Evolutionary conservation across 169 alveolate species (phyloP), one percentile per base, ranked within the genome.

Genomic region (Toxoplasma gondii): DNA sequence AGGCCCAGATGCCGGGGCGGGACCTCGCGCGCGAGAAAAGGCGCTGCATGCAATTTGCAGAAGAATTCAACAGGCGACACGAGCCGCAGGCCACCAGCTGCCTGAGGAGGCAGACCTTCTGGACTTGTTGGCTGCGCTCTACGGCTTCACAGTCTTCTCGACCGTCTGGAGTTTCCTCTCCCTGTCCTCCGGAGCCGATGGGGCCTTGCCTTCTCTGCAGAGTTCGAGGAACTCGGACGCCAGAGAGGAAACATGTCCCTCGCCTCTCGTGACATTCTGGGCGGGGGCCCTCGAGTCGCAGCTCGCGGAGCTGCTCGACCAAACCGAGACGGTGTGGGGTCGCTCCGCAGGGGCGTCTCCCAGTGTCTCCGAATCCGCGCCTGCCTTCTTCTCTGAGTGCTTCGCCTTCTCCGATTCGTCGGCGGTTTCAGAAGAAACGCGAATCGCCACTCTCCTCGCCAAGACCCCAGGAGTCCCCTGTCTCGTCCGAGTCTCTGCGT

Each of bases 111-210:
- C 90, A 31, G 90, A 82, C 41, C 17, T 82, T 44, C 38, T 44
- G 39, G 90, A 38, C 38, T 7, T 82, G 90, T 38, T 82, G 67
- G 53, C 90, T 12, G 53, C 90, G 64, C 90, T 82, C 44, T 64
- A 82, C 64, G n/a, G 90, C 64, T 16, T 82, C 24, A 36, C 17
- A 1, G 41, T 82, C 38, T 41, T 43, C 41, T 12, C 53, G 12
- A 31, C 90, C 31, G 24, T 82, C n/a, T 82, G 90, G 90, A 82
- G 41, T 41, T 82, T 82, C 67, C 69, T 82, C 41, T 22, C 67
- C 67, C 24, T 80, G 17, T 78, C 86, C 22, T 16, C 74, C n/a
- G 74, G 22, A 4, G 74, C 7, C 58, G 58, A 4, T 7, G 58
- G 4, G 58, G 12, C 22, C 58, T 4, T 4, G 58, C 58, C 58